Base-by-base conservation (phyloP, 2,329 filamentous ascomycete genomes). In the Magnaporthales sp. region DNA sequence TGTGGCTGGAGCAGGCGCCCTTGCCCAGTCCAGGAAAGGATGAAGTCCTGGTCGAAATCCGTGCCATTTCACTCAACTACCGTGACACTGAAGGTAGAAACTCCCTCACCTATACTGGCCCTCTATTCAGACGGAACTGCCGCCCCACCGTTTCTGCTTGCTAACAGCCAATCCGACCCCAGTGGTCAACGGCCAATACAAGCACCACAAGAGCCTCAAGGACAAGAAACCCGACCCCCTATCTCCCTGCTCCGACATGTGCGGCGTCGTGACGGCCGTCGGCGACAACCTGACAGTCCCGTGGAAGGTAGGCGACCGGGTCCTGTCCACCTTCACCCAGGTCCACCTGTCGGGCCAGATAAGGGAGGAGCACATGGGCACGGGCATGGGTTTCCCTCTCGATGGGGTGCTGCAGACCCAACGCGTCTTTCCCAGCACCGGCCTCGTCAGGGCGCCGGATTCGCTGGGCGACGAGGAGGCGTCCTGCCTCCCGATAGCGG, bases 181-280 rank as follows among this genome's bases (percentile, higher is more conserved):
- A 89, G 89, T 91, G 24, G 81, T 80, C 72, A 87, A 83, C 78
- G 89, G 89, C 31, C 79, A 86, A 13, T 91, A 91, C 78, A 86
- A 80, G 73, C 87, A 91, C 77, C 81, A 83, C 70, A 80, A 81
- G 4, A 77, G 86, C 62, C 68, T 75, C 15, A 70, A 74, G 58
- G 65, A 66, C 76, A 66, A 67, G 78, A 66, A 66, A 75, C 74
- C 56, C 62, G 64, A 76, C 62, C 68, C 80, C 66, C 71, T 91
- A 13, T 85, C 91, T 1, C 88, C 88, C 1, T 89, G 86, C 75
- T 89, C 87, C 26, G 89, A 92, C 75, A 90, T 89, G 81, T 89
- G 87, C 76, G 89, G 89, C 61, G 80, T 81, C 9, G 79, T 91
- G 62, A 77, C 84, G 2, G 74, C 80, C 15, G 71, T 83, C 31